Base-by-base conservation (phyloP, 129 eudicot genomes). In the Ambrosia artemisiifolia region DNA sequence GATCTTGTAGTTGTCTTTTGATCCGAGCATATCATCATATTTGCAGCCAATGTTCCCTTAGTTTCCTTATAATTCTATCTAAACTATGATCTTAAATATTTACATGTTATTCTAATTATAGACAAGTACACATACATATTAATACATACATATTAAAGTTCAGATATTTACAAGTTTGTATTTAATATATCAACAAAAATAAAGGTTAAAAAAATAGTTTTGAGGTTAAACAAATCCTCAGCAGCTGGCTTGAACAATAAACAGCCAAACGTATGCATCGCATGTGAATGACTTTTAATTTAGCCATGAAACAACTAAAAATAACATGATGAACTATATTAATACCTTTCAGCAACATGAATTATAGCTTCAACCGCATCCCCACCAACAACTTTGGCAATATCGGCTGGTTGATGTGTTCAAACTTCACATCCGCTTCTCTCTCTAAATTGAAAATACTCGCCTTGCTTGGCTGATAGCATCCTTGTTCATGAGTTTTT, bases 371-470 rank as follows among this genome's bases (percentile, higher is more conserved):
- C 96, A 13, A 89, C 91, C 7, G 97, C 97, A 74, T 90, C 98
- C 16, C 61, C 73, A 42, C 96, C 96, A 71, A 96, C 96, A 60
- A 93, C 91, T 83, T 90, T 86, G 34, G 98, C 98, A 84, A 94
- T 83, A 79, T 94, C 98, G 30, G 90, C 81, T 40, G 96, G 98
- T 79, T 94, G 98, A 88, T 36, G 8, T 86, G 96, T 73, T 94
- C 99, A 40, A 94, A 94, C 56, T 94, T 90, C 12, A 94, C 93
- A 57, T 97, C 97, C 1, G 93, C 88, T 81, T 94, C 99, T 75
- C 91, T 94, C 55, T 94, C 99, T 69, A 94, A 81, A 79, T 75
- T 94, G 5, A 89, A 75, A 49, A 94, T 77, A 57, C 82, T 88
- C 57, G 93, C 69, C 80, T 66, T 84, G 70, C 87, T 79, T 60